These are phyloP conservation scores for Annona cherimola DNA, from an alignment of 164 flowering plant genomes.

Conservation along the genomic window DNA sequence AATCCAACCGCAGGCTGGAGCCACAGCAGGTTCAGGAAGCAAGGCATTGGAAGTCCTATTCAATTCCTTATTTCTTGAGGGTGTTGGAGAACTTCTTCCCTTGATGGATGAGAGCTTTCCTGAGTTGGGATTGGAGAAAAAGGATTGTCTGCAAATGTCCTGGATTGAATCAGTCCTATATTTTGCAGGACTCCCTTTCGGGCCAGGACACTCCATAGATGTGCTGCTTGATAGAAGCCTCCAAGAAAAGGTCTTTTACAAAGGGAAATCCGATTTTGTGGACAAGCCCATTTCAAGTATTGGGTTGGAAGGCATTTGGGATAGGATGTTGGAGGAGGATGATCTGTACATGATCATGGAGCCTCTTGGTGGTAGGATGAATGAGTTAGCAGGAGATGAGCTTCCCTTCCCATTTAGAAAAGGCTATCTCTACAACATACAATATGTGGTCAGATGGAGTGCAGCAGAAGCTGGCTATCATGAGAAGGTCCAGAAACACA, in stretches of 20 bases:
- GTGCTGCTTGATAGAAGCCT: slow-evolving; percentile 17
- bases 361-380: slow-evolving; percentile 21
- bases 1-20: not conserved
- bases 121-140: slow-evolving; percentile 21
- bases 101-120: slow-evolving; percentile 31
- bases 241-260: not conserved
- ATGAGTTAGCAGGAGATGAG: slow-evolving; percentile 17
- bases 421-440: slow-evolving; percentile 12
- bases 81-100: slow-evolving; percentile 11
- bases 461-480: slow-evolving; percentile 3
- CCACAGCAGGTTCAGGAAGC: not conserved
- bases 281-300: slow-evolving; percentile 8
- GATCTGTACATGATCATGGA: not conserved
- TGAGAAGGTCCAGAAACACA: slow-evolving; percentile 1
- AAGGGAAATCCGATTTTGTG: slow-evolving; percentile 18
- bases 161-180: slow-evolving; percentile 33
- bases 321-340: slow-evolving; percentile 7
- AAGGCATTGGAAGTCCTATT: slow-evolving; percentile 6
- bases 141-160: slow-evolving; percentile 31
- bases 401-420: slow-evolving; percentile 22
- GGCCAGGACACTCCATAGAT: slow-evolving; percentile 6
- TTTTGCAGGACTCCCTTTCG: slow-evolving; percentile 15
- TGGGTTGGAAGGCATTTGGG: slow-evolving; percentile 13
- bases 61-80: slow-evolving; percentile 28
- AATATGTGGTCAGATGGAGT: slow-evolving; percentile 13